Evolutionary conservation across 164 flowering plant genomes (phyloP).

Genomic region (Litsea cubeba): DNA sequence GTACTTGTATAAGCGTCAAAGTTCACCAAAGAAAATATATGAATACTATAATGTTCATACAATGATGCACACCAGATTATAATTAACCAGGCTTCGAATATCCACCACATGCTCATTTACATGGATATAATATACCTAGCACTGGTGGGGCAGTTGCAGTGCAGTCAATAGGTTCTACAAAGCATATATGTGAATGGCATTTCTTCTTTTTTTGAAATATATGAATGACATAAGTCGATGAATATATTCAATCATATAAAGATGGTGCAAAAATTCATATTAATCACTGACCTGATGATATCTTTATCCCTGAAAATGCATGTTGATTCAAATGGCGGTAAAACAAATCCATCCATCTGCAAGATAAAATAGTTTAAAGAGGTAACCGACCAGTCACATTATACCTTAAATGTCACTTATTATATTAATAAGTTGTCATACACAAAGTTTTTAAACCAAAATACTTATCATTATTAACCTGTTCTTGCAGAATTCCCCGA

Average conservation of each 20-base stretch:
- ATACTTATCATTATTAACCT: neutral
- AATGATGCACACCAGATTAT: no score
- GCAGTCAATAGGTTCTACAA: no score
- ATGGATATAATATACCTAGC: neutral
- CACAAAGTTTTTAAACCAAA: neutral
- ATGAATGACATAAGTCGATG: neutral
- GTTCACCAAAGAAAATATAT: no score
- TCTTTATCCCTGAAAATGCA: slow-evolving; percentile 68
- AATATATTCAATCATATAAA: neutral
- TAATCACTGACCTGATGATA: slow-evolving; percentile 53
- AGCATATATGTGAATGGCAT: no score
- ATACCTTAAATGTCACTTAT: neutral
- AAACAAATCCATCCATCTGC: slow-evolving; percentile 91
- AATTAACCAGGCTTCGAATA: neutral
- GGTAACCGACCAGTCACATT: neutral
- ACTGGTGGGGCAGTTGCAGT: no score
- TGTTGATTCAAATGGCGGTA: slow-evolving; percentile 80
- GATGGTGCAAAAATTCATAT: neutral
- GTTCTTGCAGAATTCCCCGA: neutral
- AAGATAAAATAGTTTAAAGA: slow-evolving; percentile 10
- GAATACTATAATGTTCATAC: no score
- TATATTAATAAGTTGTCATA: neutral
- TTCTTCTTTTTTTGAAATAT: no score
- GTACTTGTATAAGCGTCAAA: no score
- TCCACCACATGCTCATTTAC: neutral